These are phyloP conservation scores for Luzula sylvatica DNA, from an alignment of 176 grass and related monocot species.

Conservation along the genomic window DNA sequence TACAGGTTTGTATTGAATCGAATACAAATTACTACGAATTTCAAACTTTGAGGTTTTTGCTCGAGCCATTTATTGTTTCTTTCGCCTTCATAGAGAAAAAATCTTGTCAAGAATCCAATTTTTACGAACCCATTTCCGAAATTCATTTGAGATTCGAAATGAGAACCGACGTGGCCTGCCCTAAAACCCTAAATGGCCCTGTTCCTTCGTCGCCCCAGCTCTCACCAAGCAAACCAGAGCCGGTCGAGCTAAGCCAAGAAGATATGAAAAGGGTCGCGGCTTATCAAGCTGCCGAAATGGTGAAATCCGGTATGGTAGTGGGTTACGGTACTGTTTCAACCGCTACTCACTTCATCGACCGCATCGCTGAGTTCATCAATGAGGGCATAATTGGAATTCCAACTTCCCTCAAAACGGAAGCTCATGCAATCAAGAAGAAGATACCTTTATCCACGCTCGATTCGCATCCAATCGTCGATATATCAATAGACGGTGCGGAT, in stretches of 20 bases:
- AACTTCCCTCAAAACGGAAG: conserved; percentile 5
- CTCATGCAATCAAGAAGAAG: conserved; percentile 4
- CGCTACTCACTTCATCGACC: conserved; percentile 24
- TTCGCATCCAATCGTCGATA: conserved; percentile 16
- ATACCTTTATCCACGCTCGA: conserved; percentile 26
- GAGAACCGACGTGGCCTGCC: no score
- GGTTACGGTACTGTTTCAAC: no score
- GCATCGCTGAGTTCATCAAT: conserved; percentile 14
- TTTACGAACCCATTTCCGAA: background rate
- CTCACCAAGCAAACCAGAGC: no score
- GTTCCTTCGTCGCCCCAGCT: no score
- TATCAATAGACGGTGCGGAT: conserved; percentile 70
- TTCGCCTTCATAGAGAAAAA: no score
- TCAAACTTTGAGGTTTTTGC: background rate
- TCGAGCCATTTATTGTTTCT: background rate
- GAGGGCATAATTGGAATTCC: conserved; percentile 11
- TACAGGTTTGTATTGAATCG: background rate
- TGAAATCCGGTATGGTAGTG: no score
- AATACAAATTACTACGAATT: background rate
- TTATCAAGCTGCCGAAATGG: no score
- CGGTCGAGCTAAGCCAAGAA: no score
- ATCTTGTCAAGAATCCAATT: no score
- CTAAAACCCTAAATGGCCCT: no score
- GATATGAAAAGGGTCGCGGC: no score
- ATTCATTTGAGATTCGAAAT: no score